Evolutionary conservation across 2,329 filamentous ascomycete genomes (phyloP), one percentile per base, ranked within the genome.

Genomic region (Phialophora macrospora): DNA sequence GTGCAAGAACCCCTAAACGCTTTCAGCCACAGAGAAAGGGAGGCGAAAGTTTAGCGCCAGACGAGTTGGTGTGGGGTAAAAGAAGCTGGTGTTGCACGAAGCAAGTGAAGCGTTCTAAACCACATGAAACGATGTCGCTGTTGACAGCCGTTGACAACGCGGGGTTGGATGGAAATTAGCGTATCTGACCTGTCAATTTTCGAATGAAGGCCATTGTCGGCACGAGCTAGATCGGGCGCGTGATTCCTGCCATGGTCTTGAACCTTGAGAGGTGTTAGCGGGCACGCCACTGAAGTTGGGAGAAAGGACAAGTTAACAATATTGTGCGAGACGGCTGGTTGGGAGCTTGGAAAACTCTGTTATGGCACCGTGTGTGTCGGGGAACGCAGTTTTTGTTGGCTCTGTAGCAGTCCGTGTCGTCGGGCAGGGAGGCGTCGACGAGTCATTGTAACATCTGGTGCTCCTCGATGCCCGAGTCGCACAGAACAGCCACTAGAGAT

Each of bases 401-500:
- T 41, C 11, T 48, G 8, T 34, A 34, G 26, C 41, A 22, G 34
- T 49, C 41, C 41, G n/a, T 59, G 56, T 11, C 30, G 26, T 44
- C n/a, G 22, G 56, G 20, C 24, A 44, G 41, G 24, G n/a, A 59
- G 8, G 56, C 38, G 8, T 44, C 32, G 55, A 46, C 62, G 56
- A 60, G 62, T 64, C 56, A 64, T 59, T 49, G 44, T 28, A 34
- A 51, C 48, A 20, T 56, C 30, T 56, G 51, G 49, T 4, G 49
- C 22, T 30, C 14, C 32, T 55, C 32, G 20, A 48, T 55, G 61
- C 56, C 52, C 64, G 54, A 64, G 51, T 67, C 20, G 46, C 56
- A 56, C 54, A 56, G 26, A 48, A 20, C 58, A 62, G 48, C 55
- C 26, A 60, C 46, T 64, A 55, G 54, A 48, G 55, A 58, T 17